These are phyloP conservation scores for Pseudocohnilembus persalinus DNA, from an alignment of 169 alveolate species.

Conservation along the genomic window DNA sequence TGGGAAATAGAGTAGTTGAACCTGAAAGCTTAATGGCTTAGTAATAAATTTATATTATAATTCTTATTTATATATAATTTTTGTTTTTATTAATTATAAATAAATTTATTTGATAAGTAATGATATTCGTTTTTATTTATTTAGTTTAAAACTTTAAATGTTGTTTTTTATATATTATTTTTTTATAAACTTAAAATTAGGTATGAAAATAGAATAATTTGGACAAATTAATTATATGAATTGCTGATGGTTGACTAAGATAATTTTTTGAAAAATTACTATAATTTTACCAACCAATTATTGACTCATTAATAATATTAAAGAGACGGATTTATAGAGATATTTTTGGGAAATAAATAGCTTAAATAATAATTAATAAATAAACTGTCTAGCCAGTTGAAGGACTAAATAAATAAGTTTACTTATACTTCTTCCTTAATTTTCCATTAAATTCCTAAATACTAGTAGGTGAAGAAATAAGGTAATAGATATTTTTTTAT, in stretches of 20 bases:
- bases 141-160: no score
- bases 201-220: background rate
- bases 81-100: no score
- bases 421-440: no score
- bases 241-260: background rate
- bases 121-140: no score
- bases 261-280: background rate
- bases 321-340: background rate
- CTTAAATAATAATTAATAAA: background rate
- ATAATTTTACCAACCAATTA: background rate
- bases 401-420: background rate
- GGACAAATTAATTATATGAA: background rate
- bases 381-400: background rate
- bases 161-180: no score
- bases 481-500: no score
- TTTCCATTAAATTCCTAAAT: no score
- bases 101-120: no score
- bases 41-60: background rate
- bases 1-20: background rate
- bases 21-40: background rate
- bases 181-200: no score
- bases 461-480: no score
- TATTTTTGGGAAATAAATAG: background rate
- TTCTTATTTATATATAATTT: no score
- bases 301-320: no score